Evolutionary conservation across 352 stramenopile species (phyloP).

Genomic region (Elongisporangium senticosum): DNA sequence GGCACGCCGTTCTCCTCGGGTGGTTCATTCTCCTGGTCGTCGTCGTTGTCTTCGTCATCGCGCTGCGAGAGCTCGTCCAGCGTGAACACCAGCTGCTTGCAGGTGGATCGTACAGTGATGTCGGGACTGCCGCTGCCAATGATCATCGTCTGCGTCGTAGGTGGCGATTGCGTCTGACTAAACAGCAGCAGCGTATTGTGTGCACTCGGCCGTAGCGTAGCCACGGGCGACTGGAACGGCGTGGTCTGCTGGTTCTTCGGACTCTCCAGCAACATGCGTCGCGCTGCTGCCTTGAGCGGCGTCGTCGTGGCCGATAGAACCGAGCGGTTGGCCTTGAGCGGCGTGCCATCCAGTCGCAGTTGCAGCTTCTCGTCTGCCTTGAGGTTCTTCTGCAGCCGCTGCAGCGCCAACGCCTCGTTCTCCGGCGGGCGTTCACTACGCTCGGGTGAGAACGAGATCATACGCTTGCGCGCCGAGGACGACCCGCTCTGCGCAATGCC

Average conservation of each 20-base stretch:
- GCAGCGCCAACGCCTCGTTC: slow-evolving; percentile 44
- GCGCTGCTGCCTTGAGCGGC: background rate
- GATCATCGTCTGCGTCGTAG: background rate
- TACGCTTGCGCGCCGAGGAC: slow-evolving; percentile 62
- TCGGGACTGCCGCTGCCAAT: background rate
- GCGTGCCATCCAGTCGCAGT: slow-evolving; percentile 46
- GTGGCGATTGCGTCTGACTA: background rate
- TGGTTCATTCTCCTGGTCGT: background rate
- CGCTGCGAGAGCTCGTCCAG: background rate
- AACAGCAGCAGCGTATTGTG: background rate
- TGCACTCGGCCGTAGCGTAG: background rate
- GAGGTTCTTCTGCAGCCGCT: slow-evolving; percentile 65
- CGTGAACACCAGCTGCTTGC: background rate
- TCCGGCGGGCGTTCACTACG: slow-evolving; percentile 36
- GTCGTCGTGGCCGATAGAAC: background rate
- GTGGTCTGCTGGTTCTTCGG: background rate
- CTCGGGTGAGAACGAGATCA: slow-evolving; percentile 78
- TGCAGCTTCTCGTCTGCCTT: slow-evolving; percentile 68
- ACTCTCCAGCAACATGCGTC: background rate
- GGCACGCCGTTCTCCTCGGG: slow-evolving; percentile 13
- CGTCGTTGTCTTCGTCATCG: background rate
- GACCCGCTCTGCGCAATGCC: slow-evolving; percentile 70
- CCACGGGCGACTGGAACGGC: background rate
- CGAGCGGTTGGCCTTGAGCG: slow-evolving; percentile 18
- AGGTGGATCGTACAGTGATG: background rate